Evolutionary conservation across 805 yeast species (phyloP), one percentile per base, ranked within the genome.

Genomic region (Cyberlindnera galapagoensis): DNA sequence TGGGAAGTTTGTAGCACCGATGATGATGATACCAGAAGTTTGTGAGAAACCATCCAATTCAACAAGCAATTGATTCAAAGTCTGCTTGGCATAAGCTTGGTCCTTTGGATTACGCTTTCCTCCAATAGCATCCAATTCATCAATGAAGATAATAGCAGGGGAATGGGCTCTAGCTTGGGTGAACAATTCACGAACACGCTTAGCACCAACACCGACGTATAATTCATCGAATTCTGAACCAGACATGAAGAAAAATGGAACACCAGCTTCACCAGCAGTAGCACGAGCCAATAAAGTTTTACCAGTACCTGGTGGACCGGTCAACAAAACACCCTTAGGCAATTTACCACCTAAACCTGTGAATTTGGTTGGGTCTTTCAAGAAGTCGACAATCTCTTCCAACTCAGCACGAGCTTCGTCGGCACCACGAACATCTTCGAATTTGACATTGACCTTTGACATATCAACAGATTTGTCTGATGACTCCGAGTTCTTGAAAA

Each of bases 251-350:
- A 88, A 90, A 55, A 92, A 92, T 26, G 97, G 98, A 16, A 92
- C 97, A 35, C 95, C 97, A 6, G 98, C 97, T 61, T 90, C 97
- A 43, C 97, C 97, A 7, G 98, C 98, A 19, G 96, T 94, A 18
- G 98, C 97, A 49, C 97, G 76, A 0, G 97, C 97, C 43, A 92
- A 71, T 45, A 90, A 67, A 1, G 98, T 92, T 58, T 92, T 90
- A 74, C 98, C 98, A 6, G 98, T 90, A 62, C 98, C 98, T 25
- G 98, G 98, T 23, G 98, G 98, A 28, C 98, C 98, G 9, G 97
- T 92, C 43, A 90, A 67, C 38, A 92, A 65, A 6, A 92, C 95
- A 67, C 99, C 99, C 57, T 90, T 92, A 37, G 98, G 97, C 49
- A 92, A 69, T 59, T 88, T 88, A 31, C 98, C 99, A 45, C 99